Evolutionary conservation across 139 green algal species (phyloP), one percentile per base, ranked within the genome.

Genomic region (Chlamydomonas sp.): DNA sequence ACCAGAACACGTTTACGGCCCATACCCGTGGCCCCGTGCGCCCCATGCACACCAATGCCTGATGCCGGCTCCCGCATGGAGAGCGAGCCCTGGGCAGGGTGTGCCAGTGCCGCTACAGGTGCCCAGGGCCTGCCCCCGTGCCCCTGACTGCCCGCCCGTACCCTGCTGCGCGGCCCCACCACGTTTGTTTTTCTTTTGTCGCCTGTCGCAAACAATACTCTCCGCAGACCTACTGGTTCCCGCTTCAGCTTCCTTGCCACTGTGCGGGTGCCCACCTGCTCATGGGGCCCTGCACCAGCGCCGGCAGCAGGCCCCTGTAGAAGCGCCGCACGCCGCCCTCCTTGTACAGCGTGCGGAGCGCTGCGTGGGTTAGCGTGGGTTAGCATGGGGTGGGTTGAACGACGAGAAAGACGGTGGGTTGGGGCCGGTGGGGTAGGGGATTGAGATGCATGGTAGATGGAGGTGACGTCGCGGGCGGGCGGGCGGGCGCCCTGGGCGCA

Each of bases 281-380:
- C 49, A 98, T 64, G 18, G 96, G 96, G 1, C 93, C 95, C 89
- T 94, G 95, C 20, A 98, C 74, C 71, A 98, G 92, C 3, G 96
- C 96, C n/a, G 95, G 95, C 10, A 86, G 88, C 7, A 98, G 68
- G 61, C 96, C 96, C 7, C 93, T 91, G 90, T 99, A 99, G 85
- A 99, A 99, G 31, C 96, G 92, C 7, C 81, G 71, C 7, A 99
- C 89, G 63, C 96, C 96, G 18, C 96, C 96, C 31, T 99, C 93
- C 57, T 77, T 90, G 83, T 97, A 98, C 59, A 98, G 88, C n/a
- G 92, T 92, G 57, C 78, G 83, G 67, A 98, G 83, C 6, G 96
- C 95, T 57, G 92, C 78, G 1, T 72, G 91, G 16, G 91, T 97
- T 77, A 88, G 93, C 10, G 90, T 95, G 83, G 96, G 96, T 85